Conservation (phyloP, 1,284 basidiomycete genomes). For the Cutaneotrichosporon curvatum region DNA sequence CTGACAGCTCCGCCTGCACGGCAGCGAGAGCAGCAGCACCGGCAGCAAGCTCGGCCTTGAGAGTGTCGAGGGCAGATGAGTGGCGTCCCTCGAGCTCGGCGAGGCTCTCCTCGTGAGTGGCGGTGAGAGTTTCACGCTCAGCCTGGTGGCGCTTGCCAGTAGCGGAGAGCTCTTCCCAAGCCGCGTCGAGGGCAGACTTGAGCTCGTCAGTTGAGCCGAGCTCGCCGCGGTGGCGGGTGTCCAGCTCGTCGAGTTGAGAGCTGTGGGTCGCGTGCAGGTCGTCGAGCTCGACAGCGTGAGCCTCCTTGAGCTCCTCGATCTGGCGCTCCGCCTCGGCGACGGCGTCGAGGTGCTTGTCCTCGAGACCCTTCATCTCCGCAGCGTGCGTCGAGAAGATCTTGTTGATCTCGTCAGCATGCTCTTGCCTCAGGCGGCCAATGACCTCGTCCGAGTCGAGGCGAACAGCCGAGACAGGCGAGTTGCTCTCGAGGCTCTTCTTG, state of each 20-base stretch:
- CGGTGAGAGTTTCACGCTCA: slow-evolving; percentile 21
- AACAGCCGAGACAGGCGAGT: neutral
- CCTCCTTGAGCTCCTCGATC: slow-evolving; percentile 10
- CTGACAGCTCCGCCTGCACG: slow-evolving; percentile 9
- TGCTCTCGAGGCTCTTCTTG: slow-evolving; percentile 53
- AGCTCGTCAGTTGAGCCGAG: slow-evolving; percentile 7
- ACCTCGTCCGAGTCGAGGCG: slow-evolving; percentile 14
- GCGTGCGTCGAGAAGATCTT: slow-evolving; percentile 14
- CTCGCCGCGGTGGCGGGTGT: slow-evolving; percentile 11
- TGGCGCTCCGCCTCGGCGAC: slow-evolving; percentile 8
- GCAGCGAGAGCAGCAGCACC: slow-evolving; percentile 10
- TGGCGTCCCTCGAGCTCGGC: slow-evolving; percentile 19
- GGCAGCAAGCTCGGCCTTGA: slow-evolving; percentile 14
- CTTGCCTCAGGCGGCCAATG: slow-evolving; percentile 19
- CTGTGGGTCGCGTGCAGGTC: slow-evolving; percentile 17
- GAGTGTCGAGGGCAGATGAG: slow-evolving; percentile 11
- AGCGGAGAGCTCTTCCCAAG: slow-evolving; percentile 17
- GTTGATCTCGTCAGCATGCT: slow-evolving; percentile 27
- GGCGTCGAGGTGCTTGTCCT: slow-evolving; percentile 13
- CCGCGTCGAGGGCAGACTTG: slow-evolving; percentile 15
- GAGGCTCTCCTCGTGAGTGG: slow-evolving; percentile 18
- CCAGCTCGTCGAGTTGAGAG: slow-evolving; percentile 15
- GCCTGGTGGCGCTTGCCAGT: slow-evolving; percentile 13
- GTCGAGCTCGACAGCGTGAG: slow-evolving; percentile 15
- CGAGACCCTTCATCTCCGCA: slow-evolving; percentile 12